Evolutionary conservation across 257 asterid genomes (phyloP), one percentile per base, ranked within the genome.

Genomic region (Solanum virginianum): DNA sequence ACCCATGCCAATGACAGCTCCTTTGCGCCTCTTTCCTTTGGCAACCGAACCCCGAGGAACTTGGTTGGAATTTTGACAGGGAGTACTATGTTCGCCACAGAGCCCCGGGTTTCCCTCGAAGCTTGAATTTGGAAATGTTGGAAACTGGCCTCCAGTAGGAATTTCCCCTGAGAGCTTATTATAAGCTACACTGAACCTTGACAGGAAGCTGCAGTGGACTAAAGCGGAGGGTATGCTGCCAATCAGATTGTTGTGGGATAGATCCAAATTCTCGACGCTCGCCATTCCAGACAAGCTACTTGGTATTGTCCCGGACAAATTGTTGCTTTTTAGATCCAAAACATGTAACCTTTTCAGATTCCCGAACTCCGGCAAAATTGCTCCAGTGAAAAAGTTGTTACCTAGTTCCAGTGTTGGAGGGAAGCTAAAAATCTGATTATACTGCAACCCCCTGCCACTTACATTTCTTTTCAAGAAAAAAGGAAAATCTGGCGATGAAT

Each of bases 281-380:
- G 63, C 86, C 96, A 94, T 88, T n/a, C 80, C 88, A 4, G 96
- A 91, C 86, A 95, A 84, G 79, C 75, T 87, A 85, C 86, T 88
- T 0, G 98, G 98, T 82, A 95, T 93, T 10, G 90, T 47, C 82
- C 98, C 98, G 0, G 95, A 87, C 72, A 95, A 63, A 16, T 89
- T 90, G 82, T 95, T 95, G 86, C 87, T 80, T 69, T 92, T 92
- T 72, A 95, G 86, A 81, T 95, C 97, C 86, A 95, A 88, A 70
- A 93, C 88, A 68, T 90, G 97, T 80, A 94, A 65, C 87, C 87
- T 89, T 83, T 72, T 93, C 87, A 95, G 86, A 85, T 93, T 91
- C 22, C 98, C 95, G 54, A 95, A 95, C 87, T 93, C 96, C 0
- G 96, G 96, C 94, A 91, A 92, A 80, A 95, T 91, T 54, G 89